A percentile compares a stretch with the other conserved stretches of the same genome.
Evolutionary conservation across 202 grass and related monocot species (phyloP).

Genomic region (Musa balbisiana): DNA sequence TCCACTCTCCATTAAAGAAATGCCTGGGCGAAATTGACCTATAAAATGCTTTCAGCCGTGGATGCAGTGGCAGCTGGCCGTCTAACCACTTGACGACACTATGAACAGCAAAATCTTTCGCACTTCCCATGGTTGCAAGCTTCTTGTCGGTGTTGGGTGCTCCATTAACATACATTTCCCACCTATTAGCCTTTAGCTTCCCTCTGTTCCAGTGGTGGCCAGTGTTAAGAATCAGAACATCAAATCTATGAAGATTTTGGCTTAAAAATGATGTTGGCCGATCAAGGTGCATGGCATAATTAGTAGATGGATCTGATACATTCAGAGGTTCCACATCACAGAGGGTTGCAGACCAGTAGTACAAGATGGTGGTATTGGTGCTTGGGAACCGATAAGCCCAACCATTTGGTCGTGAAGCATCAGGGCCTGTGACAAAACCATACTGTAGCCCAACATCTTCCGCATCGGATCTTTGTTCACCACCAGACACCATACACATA

Average conservation of each 20-base stretch:
- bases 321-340: constrained; percentile 77
- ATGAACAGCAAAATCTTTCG: constrained; percentile 76
- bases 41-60: constrained; percentile 56
- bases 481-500: constrained; percentile 84
- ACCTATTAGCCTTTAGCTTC: constrained; percentile 67
- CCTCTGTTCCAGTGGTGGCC: constrained; percentile 92
- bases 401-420: constrained; percentile 61
- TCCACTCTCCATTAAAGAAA: constrained; percentile 83
- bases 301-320: constrained; percentile 40
- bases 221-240: constrained; percentile 74
- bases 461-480: constrained; percentile 36
- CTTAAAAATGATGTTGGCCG: constrained; percentile 52
- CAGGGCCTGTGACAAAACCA: constrained; percentile 42
- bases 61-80: constrained; percentile 46
- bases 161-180: constrained; percentile 73
- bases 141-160: constrained; percentile 50
- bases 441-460: constrained; percentile 56
- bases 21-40: constrained; percentile 73
- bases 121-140: constrained; percentile 59
- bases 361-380: constrained; percentile 81
- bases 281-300: constrained; percentile 93
- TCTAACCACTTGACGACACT: constrained; percentile 64
- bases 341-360: constrained; percentile 72
- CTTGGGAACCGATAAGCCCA: constrained; percentile 72
- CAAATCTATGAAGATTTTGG: constrained; percentile 59